phyloP scores from a whole-genome alignment of 1,284 basidiomycete genomes.

The Heterobasidion parviporum region DNA sequence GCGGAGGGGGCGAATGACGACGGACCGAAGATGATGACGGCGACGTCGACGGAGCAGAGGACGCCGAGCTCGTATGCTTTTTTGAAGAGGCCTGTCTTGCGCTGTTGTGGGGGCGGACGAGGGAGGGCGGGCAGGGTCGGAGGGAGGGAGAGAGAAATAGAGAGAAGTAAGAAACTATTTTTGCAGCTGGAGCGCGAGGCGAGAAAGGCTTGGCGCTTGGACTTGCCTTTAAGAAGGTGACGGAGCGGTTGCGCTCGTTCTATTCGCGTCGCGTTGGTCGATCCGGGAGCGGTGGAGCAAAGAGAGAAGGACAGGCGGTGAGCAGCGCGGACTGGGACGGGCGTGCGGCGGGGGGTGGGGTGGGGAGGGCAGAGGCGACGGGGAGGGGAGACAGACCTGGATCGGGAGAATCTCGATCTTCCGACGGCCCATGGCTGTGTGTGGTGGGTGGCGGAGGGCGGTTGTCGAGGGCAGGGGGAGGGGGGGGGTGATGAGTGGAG shows the following conservation, averaged over 20 bases:
- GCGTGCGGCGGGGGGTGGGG: neutral
- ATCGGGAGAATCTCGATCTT: conserved; percentile 90
- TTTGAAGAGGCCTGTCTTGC: conserved; percentile 86
- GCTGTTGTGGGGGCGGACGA: conserved; percentile 31
- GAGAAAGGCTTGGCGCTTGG: conserved; percentile 12
- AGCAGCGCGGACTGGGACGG: neutral
- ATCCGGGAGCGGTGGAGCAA: conserved; percentile 3
- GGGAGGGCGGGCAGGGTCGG: neutral
- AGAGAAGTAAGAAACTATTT: conserved; percentile 31
- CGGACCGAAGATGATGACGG: conserved; percentile 59
- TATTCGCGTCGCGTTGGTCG: conserved; percentile 26
- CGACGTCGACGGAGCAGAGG: conserved; percentile 61
- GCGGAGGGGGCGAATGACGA: neutral
- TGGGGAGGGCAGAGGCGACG: neutral
- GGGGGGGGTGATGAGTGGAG: neutral
- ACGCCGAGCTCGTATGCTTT: conserved; percentile 87
- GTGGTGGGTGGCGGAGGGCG: neutral
- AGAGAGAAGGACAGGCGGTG: conserved; percentile 11
- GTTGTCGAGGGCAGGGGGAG: neutral
- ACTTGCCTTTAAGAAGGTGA: conserved; percentile 83
- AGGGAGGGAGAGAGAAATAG: conserved; percentile 17
- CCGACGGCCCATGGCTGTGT: conserved; percentile 62
- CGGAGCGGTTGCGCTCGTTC: conserved; percentile 87
- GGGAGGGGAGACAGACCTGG: conserved; percentile 38
- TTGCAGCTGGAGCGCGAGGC: conserved; percentile 4